Evolutionary conservation across 306 rosid genomes (phyloP).

Genomic region (Carpinus viminea): DNA sequence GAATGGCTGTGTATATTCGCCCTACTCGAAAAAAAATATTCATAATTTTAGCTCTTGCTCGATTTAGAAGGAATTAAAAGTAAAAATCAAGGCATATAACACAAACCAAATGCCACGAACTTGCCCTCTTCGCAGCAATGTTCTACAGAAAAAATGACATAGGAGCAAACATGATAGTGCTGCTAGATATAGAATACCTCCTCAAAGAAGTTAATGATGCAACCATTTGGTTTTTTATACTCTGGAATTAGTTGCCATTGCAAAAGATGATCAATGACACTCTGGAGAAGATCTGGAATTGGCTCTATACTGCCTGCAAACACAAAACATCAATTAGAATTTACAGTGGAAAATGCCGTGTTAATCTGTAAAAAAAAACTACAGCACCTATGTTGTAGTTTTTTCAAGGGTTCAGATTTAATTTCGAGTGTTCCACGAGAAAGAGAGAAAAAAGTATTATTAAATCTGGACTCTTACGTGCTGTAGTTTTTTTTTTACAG

Average conservation of each 20-base stretch:
- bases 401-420: too few relatives aligned
- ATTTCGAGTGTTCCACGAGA: too few relatives aligned
- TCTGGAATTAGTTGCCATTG: slow-evolving; percentile 95
- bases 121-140: slow-evolving; percentile 25
- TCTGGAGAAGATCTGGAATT: slow-evolving; percentile 73
- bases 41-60: slow-evolving; percentile 2
- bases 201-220: slow-evolving; percentile 87
- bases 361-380: too few relatives aligned
- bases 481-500: too few relatives aligned
- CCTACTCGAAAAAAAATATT: slow-evolving; percentile 45
- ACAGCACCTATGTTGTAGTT: too few relatives aligned
- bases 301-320: slow-evolving; percentile 78
- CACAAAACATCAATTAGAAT: slow-evolving; percentile 5
- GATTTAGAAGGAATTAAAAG: not conserved
- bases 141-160: slow-evolving; percentile 32
- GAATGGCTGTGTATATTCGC: slow-evolving; percentile 96
- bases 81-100: slow-evolving; percentile 13
- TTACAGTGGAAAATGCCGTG: slow-evolving; percentile 8
- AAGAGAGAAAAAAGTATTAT: too few relatives aligned
- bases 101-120: slow-evolving; percentile 25
- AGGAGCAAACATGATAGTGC: slow-evolving; percentile 27
- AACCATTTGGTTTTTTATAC: slow-evolving; percentile 95
- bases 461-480: too few relatives aligned
- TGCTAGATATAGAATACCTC: slow-evolving; percentile 63
- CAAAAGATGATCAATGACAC: slow-evolving; percentile 85